Evolutionary conservation across 306 rosid genomes (phyloP).

Genomic region (Dryas alaskensis): DNA sequence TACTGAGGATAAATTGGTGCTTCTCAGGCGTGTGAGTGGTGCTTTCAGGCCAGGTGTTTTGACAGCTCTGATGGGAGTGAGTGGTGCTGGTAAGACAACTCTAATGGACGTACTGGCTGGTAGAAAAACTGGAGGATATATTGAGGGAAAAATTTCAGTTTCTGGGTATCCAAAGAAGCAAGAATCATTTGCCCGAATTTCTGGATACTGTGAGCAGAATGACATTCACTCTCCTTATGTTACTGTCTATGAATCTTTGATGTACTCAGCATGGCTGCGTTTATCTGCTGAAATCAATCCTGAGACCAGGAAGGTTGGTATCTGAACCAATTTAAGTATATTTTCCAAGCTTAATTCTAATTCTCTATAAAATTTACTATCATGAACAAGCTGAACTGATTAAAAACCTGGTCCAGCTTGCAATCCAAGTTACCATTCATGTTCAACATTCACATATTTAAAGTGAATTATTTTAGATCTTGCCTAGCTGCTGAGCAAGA

Average conservation of each 20-base stretch:
- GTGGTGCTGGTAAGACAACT: slow-evolving; percentile 29
- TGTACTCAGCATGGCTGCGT: slow-evolving; percentile 64
- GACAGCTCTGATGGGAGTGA: slow-evolving; percentile 31
- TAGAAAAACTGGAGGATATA: slow-evolving; percentile 27
- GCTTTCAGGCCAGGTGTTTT: slow-evolving; percentile 29
- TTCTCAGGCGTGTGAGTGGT: slow-evolving; percentile 22
- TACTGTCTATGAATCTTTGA: slow-evolving; percentile 55
- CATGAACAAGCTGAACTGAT: background rate
- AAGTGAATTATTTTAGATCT: no score
- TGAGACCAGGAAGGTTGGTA: slow-evolving; percentile 51
- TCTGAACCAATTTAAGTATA: background rate
- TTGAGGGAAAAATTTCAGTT: slow-evolving; percentile 18
- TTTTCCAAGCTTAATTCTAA: background rate
- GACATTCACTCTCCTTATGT: slow-evolving; percentile 63
- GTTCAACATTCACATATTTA: no score
- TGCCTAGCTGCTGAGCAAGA: no score
- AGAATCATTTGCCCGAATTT: slow-evolving; percentile 24
- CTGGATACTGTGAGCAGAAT: slow-evolving; percentile 30
- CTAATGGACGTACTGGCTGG: slow-evolving; percentile 30
- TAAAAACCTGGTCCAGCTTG: background rate
- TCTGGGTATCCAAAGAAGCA: slow-evolving; percentile 27
- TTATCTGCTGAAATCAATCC: slow-evolving; percentile 44
- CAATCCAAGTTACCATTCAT: no score
- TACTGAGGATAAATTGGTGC: slow-evolving; percentile 24
- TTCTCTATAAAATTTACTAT: background rate